Base-by-base conservation (phyloP, 2,329 filamentous ascomycete genomes). In the Fusarium euwallaceae region DNA sequence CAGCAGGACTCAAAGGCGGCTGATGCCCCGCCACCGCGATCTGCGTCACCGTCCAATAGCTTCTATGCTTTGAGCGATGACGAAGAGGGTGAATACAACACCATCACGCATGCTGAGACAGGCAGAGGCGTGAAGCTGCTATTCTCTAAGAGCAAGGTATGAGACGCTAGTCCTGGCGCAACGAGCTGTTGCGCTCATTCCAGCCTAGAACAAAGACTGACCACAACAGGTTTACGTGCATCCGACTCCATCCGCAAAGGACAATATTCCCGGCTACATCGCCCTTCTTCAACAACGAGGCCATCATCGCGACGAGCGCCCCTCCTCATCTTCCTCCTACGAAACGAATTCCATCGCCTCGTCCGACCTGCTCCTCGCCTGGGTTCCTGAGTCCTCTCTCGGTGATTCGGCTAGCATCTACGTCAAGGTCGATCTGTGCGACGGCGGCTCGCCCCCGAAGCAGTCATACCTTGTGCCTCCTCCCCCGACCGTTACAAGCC, bases 41-140 rank as follows among this genome's bases (percentile, higher is more conserved):
- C 87, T 61, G 78, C 91, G 16, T 98, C 95, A 39, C 95, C 95
- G 3, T 90, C 94, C 4, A 94, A 92, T 62, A 97, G 95, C 79
- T 97, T 96, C 87, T 98, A 98, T 87, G 96, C 96, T 80, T 88
- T 98, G 88, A 98, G 94, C 83, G 97, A 99, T 86, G 95, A 98
- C 80, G 95, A 98, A 74, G 97, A 98, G 84, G 94, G 93, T 76
- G 97, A 94, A 53, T 99, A 99, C 86, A 94, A 97, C 82, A 98
- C 95, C 20, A 95, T 99, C 79, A 93, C 94, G 6, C 94, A 97
- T 80, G 90, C 91, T 5, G 90, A 90, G 76, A 91, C 91, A 3
- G 93, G 94, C 1, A 91, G 91, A 75, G 97, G 96, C 2, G 97
- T 99, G 55, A 99, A 98, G 85, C 87, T 99, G 36, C 87, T 99